Evolutionary conservation across 2,329 filamentous ascomycete species (phyloP).

Genomic region (Colletotrichum orchidophilum): DNA sequence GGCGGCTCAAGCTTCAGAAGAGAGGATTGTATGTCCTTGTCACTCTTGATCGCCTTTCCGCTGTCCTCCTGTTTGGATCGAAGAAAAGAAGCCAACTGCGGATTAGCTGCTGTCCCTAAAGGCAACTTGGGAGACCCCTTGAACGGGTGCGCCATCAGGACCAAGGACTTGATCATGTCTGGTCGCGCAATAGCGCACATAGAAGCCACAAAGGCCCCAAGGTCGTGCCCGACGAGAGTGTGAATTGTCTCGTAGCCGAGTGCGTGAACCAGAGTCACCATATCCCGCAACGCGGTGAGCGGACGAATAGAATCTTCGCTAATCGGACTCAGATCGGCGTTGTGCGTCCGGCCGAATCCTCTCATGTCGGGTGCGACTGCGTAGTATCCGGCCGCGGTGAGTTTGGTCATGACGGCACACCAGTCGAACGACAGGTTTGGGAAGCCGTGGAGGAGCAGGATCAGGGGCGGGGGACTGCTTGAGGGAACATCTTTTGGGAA

Average conservation of each 20-base stretch:
- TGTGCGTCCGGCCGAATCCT: conserved; percentile 70
- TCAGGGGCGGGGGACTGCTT: conserved; percentile 51
- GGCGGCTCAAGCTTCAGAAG: conserved; percentile 64
- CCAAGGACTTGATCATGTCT: conserved; percentile 69
- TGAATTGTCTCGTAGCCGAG: conserved; percentile 67
- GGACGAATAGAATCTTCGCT: conserved; percentile 53
- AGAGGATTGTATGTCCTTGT: conserved; percentile 61
- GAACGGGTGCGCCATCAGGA: conserved; percentile 74
- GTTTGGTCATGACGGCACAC: conserved; percentile 67
- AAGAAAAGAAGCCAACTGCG: background rate
- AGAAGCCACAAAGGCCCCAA: conserved; percentile 69
- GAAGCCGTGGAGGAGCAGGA: conserved; percentile 73
- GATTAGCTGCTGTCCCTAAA: conserved; percentile 40
- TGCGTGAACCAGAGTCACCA: conserved; percentile 67
- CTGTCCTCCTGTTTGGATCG: background rate
- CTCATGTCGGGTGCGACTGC: conserved; percentile 75
- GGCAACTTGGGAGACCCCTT: conserved; percentile 60
- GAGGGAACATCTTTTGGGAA: conserved; percentile 48
- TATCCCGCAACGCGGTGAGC: conserved; percentile 68
- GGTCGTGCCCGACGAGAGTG: conserved; percentile 73
- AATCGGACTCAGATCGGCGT: background rate
- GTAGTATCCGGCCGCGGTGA: conserved; percentile 70
- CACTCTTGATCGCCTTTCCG: conserved; percentile 11
- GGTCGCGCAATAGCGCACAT: conserved; percentile 69
- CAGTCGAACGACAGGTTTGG: conserved; percentile 77